Base-by-base conservation (phyloP, 1,284 basidiomycete genomes). In the Malassezia slooffiae region DNA sequence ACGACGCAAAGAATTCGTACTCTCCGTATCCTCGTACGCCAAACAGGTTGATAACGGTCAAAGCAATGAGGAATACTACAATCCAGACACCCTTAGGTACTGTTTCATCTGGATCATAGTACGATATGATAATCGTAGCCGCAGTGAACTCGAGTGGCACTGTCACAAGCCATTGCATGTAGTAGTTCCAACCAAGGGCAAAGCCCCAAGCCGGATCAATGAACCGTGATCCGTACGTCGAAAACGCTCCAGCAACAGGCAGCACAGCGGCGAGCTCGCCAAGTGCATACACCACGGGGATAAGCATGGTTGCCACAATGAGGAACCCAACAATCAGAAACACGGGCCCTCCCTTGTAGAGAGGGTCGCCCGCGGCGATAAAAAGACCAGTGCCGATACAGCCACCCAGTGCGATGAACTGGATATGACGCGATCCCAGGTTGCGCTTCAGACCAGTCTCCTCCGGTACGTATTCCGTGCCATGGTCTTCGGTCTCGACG, bases 1-100 rank as follows among this genome's bases (percentile, higher is more conserved):
- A 74, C 4, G 75, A 75, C 17, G 77, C 76, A 72, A 75, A 39
- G 4, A 58, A 78, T 54, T 79, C 77, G 53, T 76, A 65, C 45
- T 73, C 77, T 2, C 77, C 77, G 45, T 64, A 63, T 13, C 56
- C 53, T 17, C 53, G 51, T 15, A 59, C 60, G 12, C 62, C 62
- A 15, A 55, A 54, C 27, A 65, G 46, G 44, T 62, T 62, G 38
- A 65, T 45, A 5, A 57, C 8, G 20, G 49, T 47, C 24, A 58
- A 51, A 21, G 53, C 42, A 33, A 58, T 43, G 39, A 57, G 47
- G 47, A 61, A 61, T 34, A 61, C 57, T 15, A 41, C 42, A 37
- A 65, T 58, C 55, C 52, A 61, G 9, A 50, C 58, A 19, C 57
- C 64, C 10, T 37, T 42, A 2, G 63, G 54, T 0, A 62, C 43